Evolutionary conservation across 192 early-diverging fungal species (phyloP).

Genomic region (Mortierella hygrophila): DNA sequence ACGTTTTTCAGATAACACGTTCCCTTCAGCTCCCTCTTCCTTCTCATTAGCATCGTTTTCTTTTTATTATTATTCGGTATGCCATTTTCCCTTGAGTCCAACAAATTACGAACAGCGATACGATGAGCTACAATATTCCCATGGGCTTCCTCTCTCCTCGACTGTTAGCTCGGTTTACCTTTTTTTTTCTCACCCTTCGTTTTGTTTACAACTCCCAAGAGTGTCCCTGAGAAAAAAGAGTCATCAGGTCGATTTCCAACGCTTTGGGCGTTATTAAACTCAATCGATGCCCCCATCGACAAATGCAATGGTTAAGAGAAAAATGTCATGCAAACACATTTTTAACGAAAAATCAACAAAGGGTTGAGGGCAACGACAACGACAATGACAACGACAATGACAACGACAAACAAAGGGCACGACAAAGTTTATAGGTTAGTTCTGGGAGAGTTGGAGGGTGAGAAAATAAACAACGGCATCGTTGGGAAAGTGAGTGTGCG

Average conservation of each 20-base stretch:
- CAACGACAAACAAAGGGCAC: no score
- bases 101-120: no score
- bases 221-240: slow-evolving; percentile 3
- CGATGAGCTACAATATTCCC: neutral
- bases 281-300: neutral
- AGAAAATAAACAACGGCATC: neutral
- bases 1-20: neutral
- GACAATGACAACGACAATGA: neutral
- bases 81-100: no score
- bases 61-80: no score
- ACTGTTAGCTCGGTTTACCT: neutral
- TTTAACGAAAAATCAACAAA: neutral
- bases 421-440: neutral
- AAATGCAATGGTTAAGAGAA: neutral
- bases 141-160: neutral
- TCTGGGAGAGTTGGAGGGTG: neutral
- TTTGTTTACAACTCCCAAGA: neutral
- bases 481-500: neutral
- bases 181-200: neutral
- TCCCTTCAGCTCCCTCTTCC: neutral
- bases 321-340: neutral
- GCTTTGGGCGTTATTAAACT: neutral
- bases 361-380: neutral
- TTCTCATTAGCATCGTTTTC: no score
- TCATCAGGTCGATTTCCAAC: neutral